Evolutionary conservation across 768 basidiomycete species (phyloP).

Genomic region (Terana coerulea): DNA sequence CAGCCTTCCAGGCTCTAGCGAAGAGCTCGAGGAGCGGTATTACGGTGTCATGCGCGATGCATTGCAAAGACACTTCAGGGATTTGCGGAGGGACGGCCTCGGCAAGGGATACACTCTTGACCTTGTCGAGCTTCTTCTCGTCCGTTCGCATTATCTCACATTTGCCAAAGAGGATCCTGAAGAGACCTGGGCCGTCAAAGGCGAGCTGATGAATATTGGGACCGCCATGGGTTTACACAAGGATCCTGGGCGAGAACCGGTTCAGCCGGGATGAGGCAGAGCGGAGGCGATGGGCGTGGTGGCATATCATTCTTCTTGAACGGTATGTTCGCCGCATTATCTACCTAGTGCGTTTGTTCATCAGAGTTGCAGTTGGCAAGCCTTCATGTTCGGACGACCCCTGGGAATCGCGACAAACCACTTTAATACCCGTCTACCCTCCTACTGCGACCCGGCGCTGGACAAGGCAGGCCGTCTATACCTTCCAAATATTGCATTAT

Average conservation of each 20-base stretch:
- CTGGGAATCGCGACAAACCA: conserved; percentile 73
- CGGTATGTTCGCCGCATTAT: conserved; percentile 43
- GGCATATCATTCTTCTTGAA: conserved; percentile 81
- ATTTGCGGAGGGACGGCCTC: conserved; percentile 28
- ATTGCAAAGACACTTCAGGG: conserved; percentile 56
- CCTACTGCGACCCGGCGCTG: conserved; percentile 57
- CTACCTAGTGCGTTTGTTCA: not conserved
- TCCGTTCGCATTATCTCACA: conserved; percentile 68
- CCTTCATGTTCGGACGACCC: conserved; percentile 83
- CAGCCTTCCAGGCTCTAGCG: conserved; percentile 43
- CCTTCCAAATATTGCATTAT: conserved; percentile 71
- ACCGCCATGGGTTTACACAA: conserved; percentile 85
- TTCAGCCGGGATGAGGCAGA: conserved; percentile 70
- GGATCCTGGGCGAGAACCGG: conserved; percentile 76
- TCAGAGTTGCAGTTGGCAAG: conserved; percentile 62
- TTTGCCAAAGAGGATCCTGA: conserved; percentile 74
- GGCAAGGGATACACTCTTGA: conserved; percentile 45
- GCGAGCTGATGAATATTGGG: conserved; percentile 69
- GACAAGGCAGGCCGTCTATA: conserved; percentile 66
- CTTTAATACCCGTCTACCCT: conserved; percentile 78
- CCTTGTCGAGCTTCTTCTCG: conserved; percentile 69
- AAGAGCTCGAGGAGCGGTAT: conserved; percentile 61
- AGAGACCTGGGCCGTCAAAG: conserved; percentile 74
- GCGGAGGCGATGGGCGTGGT: conserved; percentile 85
- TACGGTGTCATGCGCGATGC: conserved; percentile 67